A percentile compares a stretch with the other conserved stretches of the same genome.
These are phyloP conservation scores for Blepharisma japonicum DNA, from an alignment of 73 alveolate genomes.

Conservation along the genomic window DNA sequence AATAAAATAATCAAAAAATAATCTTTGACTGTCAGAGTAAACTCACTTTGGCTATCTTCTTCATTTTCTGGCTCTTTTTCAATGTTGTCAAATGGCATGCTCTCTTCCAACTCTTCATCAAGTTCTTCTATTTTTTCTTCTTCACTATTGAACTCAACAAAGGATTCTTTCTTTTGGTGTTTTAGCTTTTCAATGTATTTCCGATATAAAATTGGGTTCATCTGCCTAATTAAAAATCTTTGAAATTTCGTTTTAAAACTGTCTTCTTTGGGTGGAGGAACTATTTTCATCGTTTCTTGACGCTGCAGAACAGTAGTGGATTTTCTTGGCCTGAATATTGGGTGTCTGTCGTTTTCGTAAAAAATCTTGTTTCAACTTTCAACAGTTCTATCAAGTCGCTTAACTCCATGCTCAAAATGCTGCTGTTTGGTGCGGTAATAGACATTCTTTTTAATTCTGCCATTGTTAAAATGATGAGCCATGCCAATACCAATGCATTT, in stretches of 20 bases:
- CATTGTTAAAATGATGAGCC: slow-evolving; percentile 28
- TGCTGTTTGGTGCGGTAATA: neutral
- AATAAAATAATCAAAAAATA: neutral
- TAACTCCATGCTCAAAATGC: neutral
- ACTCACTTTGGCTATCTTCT: neutral
- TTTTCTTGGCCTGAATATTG: neutral
- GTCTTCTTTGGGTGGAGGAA: neutral
- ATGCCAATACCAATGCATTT: slow-evolving; percentile 1
- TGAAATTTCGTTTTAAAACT: neutral
- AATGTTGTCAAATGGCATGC: too few species aligned
- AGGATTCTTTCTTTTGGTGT: neutral
- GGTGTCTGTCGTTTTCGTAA: neutral
- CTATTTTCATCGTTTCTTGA: neutral
- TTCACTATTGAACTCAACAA: neutral
- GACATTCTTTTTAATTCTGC: neutral
- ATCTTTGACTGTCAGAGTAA: neutral
- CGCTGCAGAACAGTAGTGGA: neutral
- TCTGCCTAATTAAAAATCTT: neutral
- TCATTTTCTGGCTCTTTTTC: slow-evolving; percentile 3
- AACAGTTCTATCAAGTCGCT: slow-evolving; percentile 9
- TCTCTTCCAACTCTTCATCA: neutral
- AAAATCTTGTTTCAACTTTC: neutral
- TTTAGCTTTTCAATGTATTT: neutral
- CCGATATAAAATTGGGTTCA: neutral
- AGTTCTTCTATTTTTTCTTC: neutral